Base-by-base conservation (phyloP, 306 rosid species). In the Castanopsis chinensis region DNA sequence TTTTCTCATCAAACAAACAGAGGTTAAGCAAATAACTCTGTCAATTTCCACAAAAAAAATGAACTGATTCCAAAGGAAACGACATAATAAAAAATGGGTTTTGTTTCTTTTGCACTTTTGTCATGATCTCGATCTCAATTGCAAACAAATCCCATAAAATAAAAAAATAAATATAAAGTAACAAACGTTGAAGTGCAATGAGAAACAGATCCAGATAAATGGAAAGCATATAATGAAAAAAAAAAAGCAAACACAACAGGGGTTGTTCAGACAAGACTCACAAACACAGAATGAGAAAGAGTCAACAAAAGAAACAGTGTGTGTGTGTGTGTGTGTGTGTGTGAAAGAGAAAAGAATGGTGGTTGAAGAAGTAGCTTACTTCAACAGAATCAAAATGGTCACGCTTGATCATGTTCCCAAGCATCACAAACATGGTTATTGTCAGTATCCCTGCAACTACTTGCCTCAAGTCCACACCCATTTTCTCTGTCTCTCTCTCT, bases 401-500 rank as follows among this genome's bases (percentile, higher is more conserved):
- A 75, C 98, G 89, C 84, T 96, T 96, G 88, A 96, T 93, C 99
- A 96, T 96, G 68, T 93, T 87, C 5, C 97, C 97, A 73, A 96
- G 99, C 99, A 96, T 93, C 33, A 96, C 92, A 78, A 96, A 96
- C 99, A 96, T 96, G 13, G 98, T 88, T 51, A 96, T 25, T 5
- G 99, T 96, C 71, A 96, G 91, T 0, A 91, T 67, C 18, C 94
- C 99, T 5, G 99, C 99, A 77, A 96, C 95, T 15, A 96, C 92
- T 85, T 96, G 99, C 85, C 98, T 93, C 88, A 96, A 89, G 92
- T 96, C 99, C 75, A 90, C 90, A 35, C 97, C 97, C 98, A 91
- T 91, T 67, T n/a, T 17, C 20, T 27, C 35, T 88, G 12, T 82
- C 78, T 52, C 61, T 21, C 80, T 43, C 79, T 3, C 78, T 45